phyloP scores from a whole-genome alignment of 805 yeast genomes.

The Starmera caribaea region DNA sequence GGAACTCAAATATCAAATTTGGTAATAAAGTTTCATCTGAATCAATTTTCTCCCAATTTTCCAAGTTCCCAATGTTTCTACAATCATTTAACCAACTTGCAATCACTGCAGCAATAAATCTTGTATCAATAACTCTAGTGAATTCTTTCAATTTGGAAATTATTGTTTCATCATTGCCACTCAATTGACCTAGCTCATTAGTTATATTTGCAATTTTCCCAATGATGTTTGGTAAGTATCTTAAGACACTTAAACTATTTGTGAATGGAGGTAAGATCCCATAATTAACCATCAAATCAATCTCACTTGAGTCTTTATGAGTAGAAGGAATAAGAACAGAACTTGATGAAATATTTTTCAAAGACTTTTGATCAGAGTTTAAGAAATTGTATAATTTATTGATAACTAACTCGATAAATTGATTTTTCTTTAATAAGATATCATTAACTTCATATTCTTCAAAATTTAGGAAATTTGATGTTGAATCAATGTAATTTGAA shows the following conservation, averaged over 20 bases:
- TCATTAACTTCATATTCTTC: slow-evolving; percentile 32
- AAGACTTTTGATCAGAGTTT: slow-evolving; percentile 20
- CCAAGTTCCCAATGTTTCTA: slow-evolving; percentile 26
- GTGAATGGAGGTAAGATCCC: slow-evolving; percentile 59
- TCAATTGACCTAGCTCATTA: slow-evolving; percentile 34
- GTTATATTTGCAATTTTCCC: slow-evolving; percentile 31
- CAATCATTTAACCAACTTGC: slow-evolving; percentile 44
- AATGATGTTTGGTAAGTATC: slow-evolving; percentile 39
- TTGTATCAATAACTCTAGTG: slow-evolving; percentile 28
- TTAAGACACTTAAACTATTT: slow-evolving; percentile 50
- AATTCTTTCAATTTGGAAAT: slow-evolving; percentile 24
- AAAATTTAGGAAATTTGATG: slow-evolving; percentile 29
- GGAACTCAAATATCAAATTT: slow-evolving; percentile 22
- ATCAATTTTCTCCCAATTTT: slow-evolving; percentile 27
- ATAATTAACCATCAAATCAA: slow-evolving; percentile 19
- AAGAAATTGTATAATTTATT: slow-evolving; percentile 22
- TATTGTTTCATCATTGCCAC: slow-evolving; percentile 28
- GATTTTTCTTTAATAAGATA: slow-evolving; percentile 29
- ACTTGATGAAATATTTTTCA: slow-evolving; percentile 2
- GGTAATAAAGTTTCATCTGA: slow-evolving; percentile 29
- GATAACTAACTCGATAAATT: slow-evolving; percentile 26
- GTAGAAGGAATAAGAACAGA: slow-evolving; percentile 3
- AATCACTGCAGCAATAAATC: slow-evolving; percentile 37
- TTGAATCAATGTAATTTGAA: slow-evolving; percentile 20
- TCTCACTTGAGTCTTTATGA: slow-evolving; percentile 18